Percentiles rank a stretch among this genome's conserved stretches.
These are phyloP conservation scores for Leccinum ponderosum DNA, from an alignment of 1,284 basidiomycete genomes.

Conservation along the genomic window DNA sequence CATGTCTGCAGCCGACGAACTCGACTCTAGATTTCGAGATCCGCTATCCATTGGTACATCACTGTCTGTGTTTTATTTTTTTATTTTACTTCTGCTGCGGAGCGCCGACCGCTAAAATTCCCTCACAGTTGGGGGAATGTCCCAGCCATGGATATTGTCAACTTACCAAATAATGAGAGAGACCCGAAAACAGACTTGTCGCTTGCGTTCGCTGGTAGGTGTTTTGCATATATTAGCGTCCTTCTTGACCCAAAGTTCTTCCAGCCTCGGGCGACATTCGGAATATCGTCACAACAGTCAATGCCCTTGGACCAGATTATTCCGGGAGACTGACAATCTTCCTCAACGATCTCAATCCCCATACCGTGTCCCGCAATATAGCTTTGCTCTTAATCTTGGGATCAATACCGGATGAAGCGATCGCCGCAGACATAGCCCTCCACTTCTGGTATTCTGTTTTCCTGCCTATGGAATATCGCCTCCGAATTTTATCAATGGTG, in stretches of 20 bases:
- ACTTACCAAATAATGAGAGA: constrained; percentile 39
- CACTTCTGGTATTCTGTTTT: constrained; percentile 47
- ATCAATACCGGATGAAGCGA: constrained; percentile 23
- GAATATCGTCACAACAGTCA: constrained; percentile 24
- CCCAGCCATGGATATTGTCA: constrained; percentile 40
- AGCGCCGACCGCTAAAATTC: not conserved
- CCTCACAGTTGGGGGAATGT: constrained; percentile 22
- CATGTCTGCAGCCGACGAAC: constrained; percentile 8
- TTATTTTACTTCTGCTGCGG: not conserved
- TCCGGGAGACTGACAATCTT: constrained; percentile 31
- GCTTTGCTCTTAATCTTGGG: constrained; percentile 41
- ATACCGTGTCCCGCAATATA: constrained; percentile 37
- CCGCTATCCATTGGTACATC: constrained; percentile 21
- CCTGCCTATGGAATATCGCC: constrained; percentile 36
- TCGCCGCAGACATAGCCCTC: constrained; percentile 42
- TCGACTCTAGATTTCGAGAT: constrained; percentile 6
- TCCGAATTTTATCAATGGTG: constrained; percentile 21
- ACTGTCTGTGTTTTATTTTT: constrained; percentile 19
- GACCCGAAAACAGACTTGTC: constrained; percentile 36
- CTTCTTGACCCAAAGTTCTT: not conserved
- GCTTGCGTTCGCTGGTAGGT: constrained; percentile 36
- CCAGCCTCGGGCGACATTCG: constrained; percentile 30
- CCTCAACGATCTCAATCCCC: constrained; percentile 37
- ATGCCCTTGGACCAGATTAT: constrained; percentile 26
- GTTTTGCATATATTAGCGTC: not conserved